A percentile compares a stretch with the other conserved stretches of the same genome.
Conservation (phyloP, 257 asterid genomes). For the Ajuga chamaepitys region DNA sequence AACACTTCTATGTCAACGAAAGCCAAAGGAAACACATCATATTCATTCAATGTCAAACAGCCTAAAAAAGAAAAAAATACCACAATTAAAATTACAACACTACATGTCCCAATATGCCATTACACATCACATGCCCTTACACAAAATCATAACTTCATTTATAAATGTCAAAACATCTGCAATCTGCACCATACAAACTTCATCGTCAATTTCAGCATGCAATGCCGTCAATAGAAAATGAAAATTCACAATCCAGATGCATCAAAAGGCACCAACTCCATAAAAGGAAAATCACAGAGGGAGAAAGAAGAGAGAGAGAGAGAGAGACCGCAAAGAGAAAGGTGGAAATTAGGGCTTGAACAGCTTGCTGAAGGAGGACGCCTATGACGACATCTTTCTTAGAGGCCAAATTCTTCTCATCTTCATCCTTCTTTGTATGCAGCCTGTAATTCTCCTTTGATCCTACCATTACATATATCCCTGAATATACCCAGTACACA, state of each 20-base stretch:
- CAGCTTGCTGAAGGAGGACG: slow-evolving; percentile 66
- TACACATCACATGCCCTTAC: background rate
- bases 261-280: background rate
- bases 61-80: background rate
- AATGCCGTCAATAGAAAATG: background rate
- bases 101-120: background rate
- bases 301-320: background rate
- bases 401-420: slow-evolving; percentile 64
- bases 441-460: slow-evolving; percentile 51
- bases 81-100: background rate
- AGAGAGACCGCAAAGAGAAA: slow-evolving; percentile 52
- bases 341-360: slow-evolving; percentile 66
- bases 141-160: background rate
- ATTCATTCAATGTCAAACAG: too few species aligned
- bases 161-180: background rate
- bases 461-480: slow-evolving; percentile 46
- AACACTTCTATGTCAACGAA: too few species aligned
- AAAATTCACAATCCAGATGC: background rate
- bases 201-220: background rate
- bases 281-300: background rate
- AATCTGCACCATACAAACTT: background rate
- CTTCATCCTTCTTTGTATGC: slow-evolving; percentile 60
- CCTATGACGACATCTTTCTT: slow-evolving; percentile 59
- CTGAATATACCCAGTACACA: slow-evolving; percentile 68
- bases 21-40: too few species aligned